These are phyloP conservation scores for Debaryomyces coudertii DNA, from an alignment of 1,139 yeast species.

Conservation along the genomic window DNA sequence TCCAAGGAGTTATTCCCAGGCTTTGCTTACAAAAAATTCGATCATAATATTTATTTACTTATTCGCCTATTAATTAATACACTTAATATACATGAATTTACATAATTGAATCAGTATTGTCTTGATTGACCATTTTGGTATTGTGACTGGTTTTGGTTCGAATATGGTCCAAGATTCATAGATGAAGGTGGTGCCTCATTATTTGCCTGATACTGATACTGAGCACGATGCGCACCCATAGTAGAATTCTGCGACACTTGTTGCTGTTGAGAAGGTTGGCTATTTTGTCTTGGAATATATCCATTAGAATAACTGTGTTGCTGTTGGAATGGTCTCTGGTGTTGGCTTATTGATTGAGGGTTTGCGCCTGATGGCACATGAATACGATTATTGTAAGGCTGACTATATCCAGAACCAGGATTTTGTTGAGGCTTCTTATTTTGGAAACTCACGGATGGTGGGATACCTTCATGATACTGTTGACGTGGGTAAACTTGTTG, in stretches of 20 bases:
- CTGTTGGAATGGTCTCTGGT: constrained; percentile 12
- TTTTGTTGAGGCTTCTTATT: background rate
- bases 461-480: constrained; percentile 6
- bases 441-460: constrained; percentile 7
- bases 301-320: constrained; percentile 7
- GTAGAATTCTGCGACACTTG: constrained; percentile 9
- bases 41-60: background rate
- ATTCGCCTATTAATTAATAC: constrained; percentile 8
- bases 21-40: constrained; percentile 29
- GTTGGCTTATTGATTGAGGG: constrained; percentile 10
- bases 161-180: background rate
- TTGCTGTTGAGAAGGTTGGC: constrained; percentile 12
- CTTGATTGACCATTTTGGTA: constrained; percentile 12
- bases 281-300: constrained; percentile 11
- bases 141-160: constrained; percentile 13
- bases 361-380: constrained; percentile 16
- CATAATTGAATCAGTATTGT: background rate
- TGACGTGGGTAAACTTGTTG: constrained; percentile 7
- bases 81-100: constrained; percentile 13
- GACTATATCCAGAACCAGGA: background rate
- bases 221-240: background rate
- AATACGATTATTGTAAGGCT: constrained; percentile 8
- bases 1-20: constrained; percentile 40
- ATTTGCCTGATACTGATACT: constrained; percentile 3
- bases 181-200: constrained; percentile 3